Evolutionary conservation across 371 early-diverging fungal genomes (phyloP), one percentile per base, ranked within the genome.

Genomic region (Amoeboaphelidium occidentale): DNA sequence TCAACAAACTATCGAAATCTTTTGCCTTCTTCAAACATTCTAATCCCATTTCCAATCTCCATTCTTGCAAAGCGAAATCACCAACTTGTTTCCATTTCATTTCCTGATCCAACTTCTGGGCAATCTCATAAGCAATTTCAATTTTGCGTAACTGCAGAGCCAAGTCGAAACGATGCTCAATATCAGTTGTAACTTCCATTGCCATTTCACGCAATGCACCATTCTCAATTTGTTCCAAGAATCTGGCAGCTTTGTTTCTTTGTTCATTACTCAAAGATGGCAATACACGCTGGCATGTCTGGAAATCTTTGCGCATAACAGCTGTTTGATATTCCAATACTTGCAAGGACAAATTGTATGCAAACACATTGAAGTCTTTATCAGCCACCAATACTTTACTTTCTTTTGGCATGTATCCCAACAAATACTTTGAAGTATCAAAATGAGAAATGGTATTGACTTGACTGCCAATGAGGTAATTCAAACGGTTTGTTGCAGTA

Each of bases 291-390:
- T 73, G 70, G 14, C 93, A 93, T 1, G 74, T 57, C 17, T 77
- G 88, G 43, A 85, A 51, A 59, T 94, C 93, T 10, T 83, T 84
- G 46, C 91, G 82, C 42, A 94, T 67, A 45, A 94, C 73, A 2
- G 90, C 87, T 0, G 90, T 93, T 62, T 93, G 91, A 61, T 91
- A 93, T 66, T 92, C 88, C 51, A 97, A 81, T 23, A 94, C 77
- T 0, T 77, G 74, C 48, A 93, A 59, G 3, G 97, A 90, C 48
- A 96, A 66, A n/a, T 74, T 65, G 61, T 87, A 96, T 62, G 84
- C 79, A 58, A 75, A 75, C 25, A 92, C 70, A 47, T 78, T 77
- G 48, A 84, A 69, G 55, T 94, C 86, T 54, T 88, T 85, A 69
- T 97, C 97, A 25, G 80, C 76, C 44, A 94, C 65, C 54, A 85